A percentile compares a stretch with the other conserved stretches of the same genome.
Evolutionary conservation across 148 eudicot species (phyloP).

Genomic region (Spergularia marina): DNA sequence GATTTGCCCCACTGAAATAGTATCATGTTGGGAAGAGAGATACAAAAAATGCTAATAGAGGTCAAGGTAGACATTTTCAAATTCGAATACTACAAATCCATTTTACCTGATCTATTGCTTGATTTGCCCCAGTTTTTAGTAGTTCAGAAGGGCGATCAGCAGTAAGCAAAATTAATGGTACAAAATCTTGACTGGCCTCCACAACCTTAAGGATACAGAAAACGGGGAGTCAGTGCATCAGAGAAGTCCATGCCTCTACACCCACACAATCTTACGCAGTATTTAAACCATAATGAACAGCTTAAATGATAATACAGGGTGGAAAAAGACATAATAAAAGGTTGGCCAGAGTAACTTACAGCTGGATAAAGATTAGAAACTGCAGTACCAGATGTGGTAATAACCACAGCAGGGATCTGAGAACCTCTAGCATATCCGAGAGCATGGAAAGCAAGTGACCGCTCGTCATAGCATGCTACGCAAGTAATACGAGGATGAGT

Average conservation of each 20-base stretch:
- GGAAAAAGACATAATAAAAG: constrained; percentile 6
- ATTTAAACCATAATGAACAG: background rate
- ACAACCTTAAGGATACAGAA: constrained; percentile 60
- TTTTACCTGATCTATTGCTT: constrained; percentile 89
- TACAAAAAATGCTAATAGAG: background rate
- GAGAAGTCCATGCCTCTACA: constrained; percentile 8
- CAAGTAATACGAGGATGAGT: constrained; percentile 73
- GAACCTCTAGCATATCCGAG: constrained; percentile 94
- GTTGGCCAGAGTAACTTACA: constrained; percentile 46
- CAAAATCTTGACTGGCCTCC: constrained; percentile 95
- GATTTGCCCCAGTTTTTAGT: constrained; percentile 91
- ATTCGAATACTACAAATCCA: background rate
- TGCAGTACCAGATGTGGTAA: constrained; percentile 96
- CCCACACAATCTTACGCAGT: background rate
- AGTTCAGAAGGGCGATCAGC: constrained; percentile 98
- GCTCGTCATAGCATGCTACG: constrained; percentile 83
- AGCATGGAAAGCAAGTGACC: constrained; percentile 95
- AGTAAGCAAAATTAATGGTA: constrained; percentile 78
- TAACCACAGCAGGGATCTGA: constrained; percentile 79
- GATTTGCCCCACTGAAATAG: background rate
- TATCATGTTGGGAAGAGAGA: background rate
- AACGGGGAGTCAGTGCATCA: constrained; percentile 5
- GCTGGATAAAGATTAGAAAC: constrained; percentile 96
- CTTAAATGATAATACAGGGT: background rate
- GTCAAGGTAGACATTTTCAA: background rate